Conservation (phyloP, 176 grass and related monocot genomes). For the Microstegium vimineum region DNA sequence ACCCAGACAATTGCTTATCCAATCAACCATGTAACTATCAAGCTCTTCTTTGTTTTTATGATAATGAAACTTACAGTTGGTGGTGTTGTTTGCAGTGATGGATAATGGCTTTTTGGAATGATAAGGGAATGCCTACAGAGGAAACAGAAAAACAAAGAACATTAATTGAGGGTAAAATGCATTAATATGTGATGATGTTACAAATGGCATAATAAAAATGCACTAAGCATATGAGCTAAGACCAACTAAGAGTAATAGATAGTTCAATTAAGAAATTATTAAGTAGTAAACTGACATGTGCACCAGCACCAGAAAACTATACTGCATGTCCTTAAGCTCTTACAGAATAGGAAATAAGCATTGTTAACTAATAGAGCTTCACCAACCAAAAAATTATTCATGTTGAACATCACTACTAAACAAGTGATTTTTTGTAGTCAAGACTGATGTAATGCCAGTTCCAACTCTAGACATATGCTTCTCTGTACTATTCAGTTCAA, state of each 20-base stretch:
- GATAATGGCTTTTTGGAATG: slow-evolving; percentile 81
- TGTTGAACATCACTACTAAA: background rate
- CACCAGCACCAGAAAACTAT: background rate
- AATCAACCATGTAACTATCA: background rate
- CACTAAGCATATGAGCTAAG: background rate
- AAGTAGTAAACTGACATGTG: background rate
- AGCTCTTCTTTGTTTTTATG: background rate
- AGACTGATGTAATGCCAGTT: background rate
- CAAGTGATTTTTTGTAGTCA: background rate
- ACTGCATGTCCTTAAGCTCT: background rate
- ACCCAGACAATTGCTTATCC: background rate
- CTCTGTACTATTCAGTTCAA: background rate
- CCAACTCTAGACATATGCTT: background rate
- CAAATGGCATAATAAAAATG: background rate
- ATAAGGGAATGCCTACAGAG: slow-evolving; percentile 62
- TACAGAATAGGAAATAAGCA: background rate
- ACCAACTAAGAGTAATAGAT: background rate
- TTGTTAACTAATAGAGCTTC: background rate
- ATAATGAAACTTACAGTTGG: slow-evolving; percentile 54
- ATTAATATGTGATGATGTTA: background rate
- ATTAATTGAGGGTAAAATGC: slow-evolving; percentile 1
- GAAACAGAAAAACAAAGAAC: background rate
- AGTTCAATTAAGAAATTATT: background rate
- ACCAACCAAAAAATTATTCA: background rate
- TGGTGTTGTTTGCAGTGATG: slow-evolving; percentile 63